Evolutionary conservation across 2,329 filamentous ascomycete genomes (phyloP), one percentile per base, ranked within the genome.

Genomic region (Tolypocladium pustulatum): DNA sequence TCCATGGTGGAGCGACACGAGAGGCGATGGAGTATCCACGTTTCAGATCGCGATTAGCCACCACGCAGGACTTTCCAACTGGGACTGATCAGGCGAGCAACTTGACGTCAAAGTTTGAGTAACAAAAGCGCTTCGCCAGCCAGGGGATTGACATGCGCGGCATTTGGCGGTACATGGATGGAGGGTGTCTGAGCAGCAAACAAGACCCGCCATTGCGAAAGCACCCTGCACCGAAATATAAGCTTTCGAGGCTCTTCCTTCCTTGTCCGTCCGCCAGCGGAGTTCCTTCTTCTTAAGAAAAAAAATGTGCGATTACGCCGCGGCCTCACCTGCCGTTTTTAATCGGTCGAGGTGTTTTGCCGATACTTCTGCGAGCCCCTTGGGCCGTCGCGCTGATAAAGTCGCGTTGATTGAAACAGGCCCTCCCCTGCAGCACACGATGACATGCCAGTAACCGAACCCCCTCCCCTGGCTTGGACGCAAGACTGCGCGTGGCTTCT

Each of bases 401-500:
- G 46, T 49, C 25, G 46, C 46, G 25, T 12, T 12, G 49, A 32
- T 52, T 52, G 27, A 32, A 51, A 52, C 49, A 20, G 17, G 49
- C 30, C 49, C 49, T 52, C 49, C 49, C 49, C 49, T 52, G 49
- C 3, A 34, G 49, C 49, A 34, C 49, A 13, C n/a, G 30, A 51
- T 51, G 25, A 8, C 27, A 51, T 51, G 27, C 27, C 49, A 46
- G 41, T 25, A 22, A 20, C 17, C 9, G 49, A n/a, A n/a, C n/a
- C n/a, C 32, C 32, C 32, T 9, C 49, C 49, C 49, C 49, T 53
- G 20, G 49, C 52, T 40, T 34, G 36, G 37, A 27, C 51, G 49
- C 36, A 57, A 22, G 49, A 54, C 15, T 49, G 46, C 55, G 58
- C 49, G 58, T 59, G 58, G 58, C 59, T 60, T 57, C 59, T 58